phyloP scores from a whole-genome alignment of 225 moss, liverwort and hornwort genomes.

The Lunularia cruciata region DNA sequence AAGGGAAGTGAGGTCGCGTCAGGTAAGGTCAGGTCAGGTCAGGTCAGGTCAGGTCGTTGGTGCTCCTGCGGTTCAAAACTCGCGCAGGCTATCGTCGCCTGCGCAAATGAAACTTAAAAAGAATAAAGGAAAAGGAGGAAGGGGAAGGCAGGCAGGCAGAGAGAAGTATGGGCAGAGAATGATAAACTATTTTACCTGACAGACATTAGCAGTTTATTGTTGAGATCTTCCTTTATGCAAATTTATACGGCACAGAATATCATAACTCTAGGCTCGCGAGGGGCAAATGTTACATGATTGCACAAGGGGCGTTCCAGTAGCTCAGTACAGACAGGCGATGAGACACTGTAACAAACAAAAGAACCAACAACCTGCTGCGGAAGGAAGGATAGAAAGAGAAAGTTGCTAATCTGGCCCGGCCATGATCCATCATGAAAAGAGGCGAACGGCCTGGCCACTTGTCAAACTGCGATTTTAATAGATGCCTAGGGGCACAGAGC shows the following conservation, averaged over 20 bases:
- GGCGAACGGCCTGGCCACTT: slow-evolving; percentile 8
- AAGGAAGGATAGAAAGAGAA: not conserved
- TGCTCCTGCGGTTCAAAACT: slow-evolving; percentile 1
- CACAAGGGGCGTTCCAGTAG: not conserved
- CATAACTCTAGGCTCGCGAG: not conserved
- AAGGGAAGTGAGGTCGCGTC: too few species aligned
- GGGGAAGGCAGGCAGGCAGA: not conserved
- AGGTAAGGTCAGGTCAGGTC: too few species aligned
- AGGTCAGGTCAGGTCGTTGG: not conserved
- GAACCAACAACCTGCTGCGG: slow-evolving; percentile 4
- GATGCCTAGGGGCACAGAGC: slow-evolving; percentile 12
- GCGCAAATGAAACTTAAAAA: not conserved
- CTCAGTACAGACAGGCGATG: not conserved
- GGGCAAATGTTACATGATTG: slow-evolving; percentile 11
- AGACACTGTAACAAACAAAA: slow-evolving; percentile 14
- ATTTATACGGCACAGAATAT: slow-evolving; percentile 17
- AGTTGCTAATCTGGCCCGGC: too few species aligned
- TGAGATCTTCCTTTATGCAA: slow-evolving; percentile 20
- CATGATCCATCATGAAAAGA: slow-evolving; percentile 11
- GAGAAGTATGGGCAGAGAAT: not conserved
- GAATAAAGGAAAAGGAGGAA: slow-evolving; percentile 1
- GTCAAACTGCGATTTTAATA: slow-evolving; percentile 13
- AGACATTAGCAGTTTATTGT: slow-evolving; percentile 24
- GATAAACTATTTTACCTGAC: slow-evolving; percentile 12
- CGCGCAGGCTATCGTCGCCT: not conserved